Base-by-base conservation (phyloP, 2,329 filamentous ascomycete genomes). In the Neofusicoccum umdonicola region DNA sequence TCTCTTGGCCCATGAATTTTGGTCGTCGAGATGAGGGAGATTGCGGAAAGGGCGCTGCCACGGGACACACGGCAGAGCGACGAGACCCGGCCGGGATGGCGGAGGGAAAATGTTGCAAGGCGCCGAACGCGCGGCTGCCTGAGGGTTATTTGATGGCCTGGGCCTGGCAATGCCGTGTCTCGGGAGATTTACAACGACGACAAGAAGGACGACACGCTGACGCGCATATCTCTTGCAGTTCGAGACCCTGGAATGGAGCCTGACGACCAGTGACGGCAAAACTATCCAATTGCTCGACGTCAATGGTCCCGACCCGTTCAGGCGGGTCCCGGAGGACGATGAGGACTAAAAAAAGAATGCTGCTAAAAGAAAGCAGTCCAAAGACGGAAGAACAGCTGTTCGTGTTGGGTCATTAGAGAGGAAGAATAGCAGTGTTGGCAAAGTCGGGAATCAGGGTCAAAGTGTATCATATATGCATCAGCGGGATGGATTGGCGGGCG, bases 231-330 rank as follows among this genome's bases (percentile, higher is more conserved):
- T 57, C 15, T 13, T n/a, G 13, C 70, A 88, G 82, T 98, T 97
- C 78, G 88, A 92, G 80, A 99, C 95, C 41, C 86, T 89, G 65
- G 91, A 93, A 82, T 99, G 94, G 93, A 95, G 89, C 74, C 80
- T 99, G 71, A 87, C 89, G 75, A 87, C 86, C 67, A 82, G 85
- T 67, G 85, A 87, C 71, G 86, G 86, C 47, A 82, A 82, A 60
- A 86, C 89, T 69, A 84, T 97, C 69, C 89, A 96, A 73, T 78
- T 99, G 76, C 83, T 97, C 67, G 87, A 91, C 70, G 87, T 84
- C 4, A 82, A 79, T 48, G 74, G 66, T 83, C 72, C 76, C 57
- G 80, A 95, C 81, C 90, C 91, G 47, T 93, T 95, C 74, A 45
- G 61, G n/a, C 56, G 56, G 17, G 22, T 22, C 27, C n/a, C n/a